Conservation (phyloP, 352 stramenopile species). For the Pythium dissimile region DNA sequence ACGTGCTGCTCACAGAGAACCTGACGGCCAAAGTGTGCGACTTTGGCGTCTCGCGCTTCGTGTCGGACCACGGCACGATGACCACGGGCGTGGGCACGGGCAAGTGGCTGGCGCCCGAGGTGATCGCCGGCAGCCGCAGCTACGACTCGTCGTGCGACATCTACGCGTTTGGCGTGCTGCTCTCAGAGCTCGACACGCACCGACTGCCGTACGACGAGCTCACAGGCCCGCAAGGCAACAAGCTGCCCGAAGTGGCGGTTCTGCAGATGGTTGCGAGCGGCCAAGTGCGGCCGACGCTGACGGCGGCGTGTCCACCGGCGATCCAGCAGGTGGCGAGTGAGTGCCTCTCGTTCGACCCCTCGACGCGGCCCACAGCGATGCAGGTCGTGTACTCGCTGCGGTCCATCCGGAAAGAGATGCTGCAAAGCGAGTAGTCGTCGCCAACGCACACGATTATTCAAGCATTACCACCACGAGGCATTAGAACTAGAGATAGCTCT, state of each 20-base stretch:
- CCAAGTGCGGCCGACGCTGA: slow-evolving; percentile 19
- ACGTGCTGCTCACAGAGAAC: slow-evolving; percentile 33
- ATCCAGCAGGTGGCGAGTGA: slow-evolving; percentile 18
- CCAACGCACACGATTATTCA: no score
- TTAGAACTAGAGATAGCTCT: neutral
- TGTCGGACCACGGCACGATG: slow-evolving; percentile 15
- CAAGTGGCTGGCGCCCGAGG: slow-evolving; percentile 42
- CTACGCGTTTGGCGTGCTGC: slow-evolving; percentile 46
- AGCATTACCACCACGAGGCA: no score
- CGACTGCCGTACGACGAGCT: slow-evolving; percentile 43
- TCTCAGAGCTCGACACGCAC: slow-evolving; percentile 57
- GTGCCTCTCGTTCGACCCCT: slow-evolving; percentile 25
- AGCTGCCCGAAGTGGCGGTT: slow-evolving; percentile 32
- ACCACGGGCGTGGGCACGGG: slow-evolving; percentile 16
- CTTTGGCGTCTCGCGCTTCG: slow-evolving; percentile 18
- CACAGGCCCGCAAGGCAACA: slow-evolving; percentile 19
- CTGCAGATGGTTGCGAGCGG: slow-evolving; percentile 38
- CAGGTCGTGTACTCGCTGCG: slow-evolving; percentile 20
- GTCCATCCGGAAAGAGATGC: neutral
- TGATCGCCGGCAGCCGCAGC: slow-evolving; percentile 29
- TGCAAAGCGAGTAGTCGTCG: no score
- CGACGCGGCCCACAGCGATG: slow-evolving; percentile 20
- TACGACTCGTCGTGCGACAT: slow-evolving; percentile 41
- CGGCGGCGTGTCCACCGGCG: neutral
- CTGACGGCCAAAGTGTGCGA: slow-evolving; percentile 24